Conservation (phyloP, 2,329 filamentous ascomycete genomes). For the Seiridium unicorne region DNA sequence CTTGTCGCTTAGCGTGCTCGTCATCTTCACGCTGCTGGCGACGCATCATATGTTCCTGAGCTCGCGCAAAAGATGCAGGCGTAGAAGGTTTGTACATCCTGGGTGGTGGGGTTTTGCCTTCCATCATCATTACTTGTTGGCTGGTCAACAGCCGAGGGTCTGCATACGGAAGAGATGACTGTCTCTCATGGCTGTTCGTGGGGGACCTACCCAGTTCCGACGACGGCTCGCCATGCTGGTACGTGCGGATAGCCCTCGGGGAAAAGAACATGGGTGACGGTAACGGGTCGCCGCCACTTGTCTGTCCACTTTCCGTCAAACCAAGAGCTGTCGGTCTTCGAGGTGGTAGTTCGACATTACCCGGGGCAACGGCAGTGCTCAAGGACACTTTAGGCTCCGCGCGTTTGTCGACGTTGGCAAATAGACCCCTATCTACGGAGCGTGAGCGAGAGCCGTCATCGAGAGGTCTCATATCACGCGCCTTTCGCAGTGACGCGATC, state of each 20-base stretch:
- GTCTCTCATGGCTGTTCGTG: slow-evolving; percentile 26
- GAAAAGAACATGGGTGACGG: slow-evolving; percentile 38
- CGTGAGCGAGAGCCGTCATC: slow-evolving; percentile 54
- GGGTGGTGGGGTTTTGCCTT: slow-evolving; percentile 33
- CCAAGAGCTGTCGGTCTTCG: slow-evolving; percentile 45
- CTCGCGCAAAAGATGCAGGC: slow-evolving; percentile 36
- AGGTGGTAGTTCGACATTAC: slow-evolving; percentile 49
- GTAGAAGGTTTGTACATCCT: slow-evolving; percentile 36
- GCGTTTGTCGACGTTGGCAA: slow-evolving; percentile 62
- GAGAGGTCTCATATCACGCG: slow-evolving; percentile 35
- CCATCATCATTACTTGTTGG: slow-evolving; percentile 39
- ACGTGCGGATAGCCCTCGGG: slow-evolving; percentile 34
- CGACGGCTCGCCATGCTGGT: slow-evolving; percentile 41
- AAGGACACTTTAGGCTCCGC: slow-evolving; percentile 62
- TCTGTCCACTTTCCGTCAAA: slow-evolving; percentile 38
- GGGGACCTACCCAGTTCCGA: slow-evolving; percentile 41
- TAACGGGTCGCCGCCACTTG: slow-evolving; percentile 24
- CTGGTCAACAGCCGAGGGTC: slow-evolving; percentile 48
- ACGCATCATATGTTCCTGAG: slow-evolving; percentile 30
- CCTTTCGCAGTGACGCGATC: slow-evolving; percentile 43
- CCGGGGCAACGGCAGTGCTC: slow-evolving; percentile 60
- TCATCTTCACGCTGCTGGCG: slow-evolving; percentile 32
- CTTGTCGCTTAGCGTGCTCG: slow-evolving; percentile 26
- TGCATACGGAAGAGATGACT: slow-evolving; percentile 29
- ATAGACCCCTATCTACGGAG: slow-evolving; percentile 63